Evolutionary conservation across 2,329 filamentous ascomycete genomes (phyloP), one percentile per base, ranked within the genome.

Genomic region (Lizonia empirigonia): DNA sequence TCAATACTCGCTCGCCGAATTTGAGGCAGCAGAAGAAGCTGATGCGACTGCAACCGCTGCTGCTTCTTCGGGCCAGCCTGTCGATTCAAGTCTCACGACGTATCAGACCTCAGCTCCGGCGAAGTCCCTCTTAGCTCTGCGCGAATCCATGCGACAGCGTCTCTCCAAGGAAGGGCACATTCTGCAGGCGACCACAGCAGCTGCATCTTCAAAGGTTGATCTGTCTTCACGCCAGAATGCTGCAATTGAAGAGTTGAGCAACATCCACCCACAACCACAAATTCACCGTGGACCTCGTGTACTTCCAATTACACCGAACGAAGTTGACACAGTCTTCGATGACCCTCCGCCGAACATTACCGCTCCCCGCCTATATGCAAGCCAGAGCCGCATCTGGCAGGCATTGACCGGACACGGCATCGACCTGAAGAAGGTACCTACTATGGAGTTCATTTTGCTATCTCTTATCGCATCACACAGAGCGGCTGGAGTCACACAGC

Each of bases 371-470:
- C 50, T 73, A 4, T 78, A 57, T 61, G 80, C 82, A 7, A 83
- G 78, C 6, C 74, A 81, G 56, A 78, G 83, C 44, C 76, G 82
- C 27, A 79, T 81, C 20, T 87, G 85, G 83, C 75, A 80, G 48
- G 81, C 83, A 7, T 72, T 87, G 41, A 77, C 84, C 10, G 84
- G 84, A 1, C 85, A 87, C 68, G 77, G 77, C 16, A 77, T 80
- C 19, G 84, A 87, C 59, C 71, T 76, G 13, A 77, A 75, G 38
- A 81, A 78, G 53, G 73, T 86, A 4, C 76, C 81, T 1, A 69
- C 72, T 0, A 74, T 80, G 45, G 82, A 86, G 56, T 86, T 85
- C 56, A 72, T 74, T 10, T 70, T 84, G 15, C 71, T 87, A 2
- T 82, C 80, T 8, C 78, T 85, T 42, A 85, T 87, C 55, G 83